Conservation (phyloP, 2,329 filamentous ascomycete species). For the Epichloe brachyelytri region DNA sequence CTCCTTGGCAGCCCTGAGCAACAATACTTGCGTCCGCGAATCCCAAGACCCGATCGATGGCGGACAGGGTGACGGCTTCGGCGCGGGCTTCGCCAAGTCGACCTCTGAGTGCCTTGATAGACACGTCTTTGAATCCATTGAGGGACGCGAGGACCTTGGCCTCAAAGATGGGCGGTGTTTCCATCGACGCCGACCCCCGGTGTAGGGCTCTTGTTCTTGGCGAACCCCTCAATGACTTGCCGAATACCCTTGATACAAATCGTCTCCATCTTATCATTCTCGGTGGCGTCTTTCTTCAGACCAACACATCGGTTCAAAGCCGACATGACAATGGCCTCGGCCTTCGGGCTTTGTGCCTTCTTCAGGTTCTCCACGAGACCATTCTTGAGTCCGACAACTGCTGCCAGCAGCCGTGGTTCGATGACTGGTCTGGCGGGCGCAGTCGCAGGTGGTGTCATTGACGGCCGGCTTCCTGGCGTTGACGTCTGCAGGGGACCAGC, state of each 20-base stretch:
- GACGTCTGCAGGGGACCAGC: slow-evolving; percentile 6
- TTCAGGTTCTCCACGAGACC: slow-evolving; percentile 33
- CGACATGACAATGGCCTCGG: slow-evolving; percentile 37
- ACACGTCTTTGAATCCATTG: slow-evolving; percentile 32
- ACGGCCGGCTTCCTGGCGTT: slow-evolving; percentile 11
- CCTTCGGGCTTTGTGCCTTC: slow-evolving; percentile 27
- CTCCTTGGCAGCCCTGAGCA: slow-evolving; percentile 20
- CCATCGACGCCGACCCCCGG: slow-evolving; percentile 16
- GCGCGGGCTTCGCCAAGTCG: slow-evolving; percentile 28
- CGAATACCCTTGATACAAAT: slow-evolving; percentile 32
- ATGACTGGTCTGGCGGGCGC: slow-evolving; percentile 25
- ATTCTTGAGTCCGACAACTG: slow-evolving; percentile 33
- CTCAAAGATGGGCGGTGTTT: slow-evolving; percentile 21
- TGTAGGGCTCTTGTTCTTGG: slow-evolving; percentile 22
- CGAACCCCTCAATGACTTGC: slow-evolving; percentile 31
- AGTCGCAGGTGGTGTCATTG: slow-evolving; percentile 15
- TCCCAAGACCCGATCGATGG: slow-evolving; percentile 37
- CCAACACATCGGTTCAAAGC: slow-evolving; percentile 39
- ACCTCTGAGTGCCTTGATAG: slow-evolving; percentile 27
- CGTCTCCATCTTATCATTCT: slow-evolving; percentile 32
- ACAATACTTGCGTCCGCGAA: slow-evolving; percentile 31
- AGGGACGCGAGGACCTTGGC: slow-evolving; percentile 29
- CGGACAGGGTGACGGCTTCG: slow-evolving; percentile 34
- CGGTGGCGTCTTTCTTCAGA: slow-evolving; percentile 30
- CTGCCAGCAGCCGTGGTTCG: slow-evolving; percentile 28